phyloP scores from a whole-genome alignment of 2,329 filamentous ascomycete genomes.

The Beauveria caledonica region DNA sequence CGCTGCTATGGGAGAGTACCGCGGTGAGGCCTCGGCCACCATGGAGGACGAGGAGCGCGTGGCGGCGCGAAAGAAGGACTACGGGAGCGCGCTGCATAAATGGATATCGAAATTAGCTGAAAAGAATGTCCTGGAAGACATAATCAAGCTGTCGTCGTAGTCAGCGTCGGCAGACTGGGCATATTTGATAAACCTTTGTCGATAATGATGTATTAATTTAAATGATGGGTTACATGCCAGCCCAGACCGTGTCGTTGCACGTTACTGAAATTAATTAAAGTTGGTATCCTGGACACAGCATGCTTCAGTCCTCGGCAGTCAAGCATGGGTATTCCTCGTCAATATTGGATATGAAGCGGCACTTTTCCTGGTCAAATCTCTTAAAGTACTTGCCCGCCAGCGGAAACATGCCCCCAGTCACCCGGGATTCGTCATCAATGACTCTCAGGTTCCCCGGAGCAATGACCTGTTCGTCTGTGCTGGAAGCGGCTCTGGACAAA shows the following conservation, averaged over 20 bases:
- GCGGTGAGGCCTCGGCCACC: constrained; percentile 37
- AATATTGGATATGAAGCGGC: constrained; percentile 73
- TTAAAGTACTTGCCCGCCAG: constrained; percentile 83
- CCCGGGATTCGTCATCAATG: constrained; percentile 37
- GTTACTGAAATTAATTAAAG: not conserved
- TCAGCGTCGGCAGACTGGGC: not conserved
- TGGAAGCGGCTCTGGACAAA: constrained; percentile 19
- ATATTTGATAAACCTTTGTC: not conserved
- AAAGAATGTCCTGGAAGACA: constrained; percentile 48
- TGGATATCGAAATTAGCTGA: constrained; percentile 65
- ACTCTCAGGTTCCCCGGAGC: constrained; percentile 71
- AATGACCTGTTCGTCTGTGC: constrained; percentile 26
- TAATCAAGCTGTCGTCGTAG: constrained; percentile 21
- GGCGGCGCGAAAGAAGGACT: constrained; percentile 54
- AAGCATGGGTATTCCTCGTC: constrained; percentile 63
- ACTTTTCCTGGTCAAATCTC: constrained; percentile 60
- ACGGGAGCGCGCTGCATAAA: constrained; percentile 56
- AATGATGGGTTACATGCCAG: not conserved
- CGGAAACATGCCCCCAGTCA: constrained; percentile 52
- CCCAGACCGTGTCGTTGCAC: not conserved
- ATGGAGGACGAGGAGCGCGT: constrained; percentile 45
- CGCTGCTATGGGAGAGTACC: constrained; percentile 35
- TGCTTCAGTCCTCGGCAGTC: not conserved
- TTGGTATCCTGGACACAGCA: not conserved
- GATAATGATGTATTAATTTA: not conserved